Conservation (phyloP, 208 protist genomes). For the Balamuthia mandrillaris region DNA sequence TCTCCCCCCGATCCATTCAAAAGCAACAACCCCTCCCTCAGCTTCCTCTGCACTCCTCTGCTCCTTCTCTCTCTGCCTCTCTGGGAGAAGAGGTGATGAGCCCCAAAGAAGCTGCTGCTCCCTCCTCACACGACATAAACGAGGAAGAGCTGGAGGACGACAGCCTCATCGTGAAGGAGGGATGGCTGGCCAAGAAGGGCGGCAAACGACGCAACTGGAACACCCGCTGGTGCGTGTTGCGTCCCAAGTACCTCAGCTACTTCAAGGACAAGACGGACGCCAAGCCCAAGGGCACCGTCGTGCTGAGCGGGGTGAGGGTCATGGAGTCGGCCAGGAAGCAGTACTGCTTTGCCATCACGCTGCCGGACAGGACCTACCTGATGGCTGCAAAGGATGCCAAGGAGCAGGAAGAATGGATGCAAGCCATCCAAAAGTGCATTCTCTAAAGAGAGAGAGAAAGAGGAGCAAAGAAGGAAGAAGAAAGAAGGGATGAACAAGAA, state of each 20-base stretch:
- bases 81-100: too few relatives aligned
- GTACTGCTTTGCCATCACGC: conserved; percentile 22
- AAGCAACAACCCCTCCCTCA: too few relatives aligned
- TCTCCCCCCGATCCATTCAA: too few relatives aligned
- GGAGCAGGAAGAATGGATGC: conserved; percentile 28
- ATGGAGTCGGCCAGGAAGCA: conserved; percentile 11
- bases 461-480: neutral
- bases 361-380: conserved; percentile 19
- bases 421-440: too few relatives aligned
- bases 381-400: conserved; percentile 32
- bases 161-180: neutral
- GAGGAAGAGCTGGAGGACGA: too few relatives aligned
- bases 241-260: conserved; percentile 35
- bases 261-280: conserved; percentile 31
- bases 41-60: too few relatives aligned
- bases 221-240: conserved; percentile 32
- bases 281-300: conserved; percentile 32
- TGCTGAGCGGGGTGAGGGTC: conserved; percentile 11
- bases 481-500: too few relatives aligned
- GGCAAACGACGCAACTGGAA: conserved; percentile 32
- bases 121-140: too few relatives aligned
- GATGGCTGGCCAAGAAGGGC: conserved; percentile 30
- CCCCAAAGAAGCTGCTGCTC: too few relatives aligned
- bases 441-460: neutral
- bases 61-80: too few relatives aligned